Percentiles rank a stretch among this genome's conserved stretches.
Conservation (phyloP, 306 rosid genomes). For the Biancaea sappan region DNA sequence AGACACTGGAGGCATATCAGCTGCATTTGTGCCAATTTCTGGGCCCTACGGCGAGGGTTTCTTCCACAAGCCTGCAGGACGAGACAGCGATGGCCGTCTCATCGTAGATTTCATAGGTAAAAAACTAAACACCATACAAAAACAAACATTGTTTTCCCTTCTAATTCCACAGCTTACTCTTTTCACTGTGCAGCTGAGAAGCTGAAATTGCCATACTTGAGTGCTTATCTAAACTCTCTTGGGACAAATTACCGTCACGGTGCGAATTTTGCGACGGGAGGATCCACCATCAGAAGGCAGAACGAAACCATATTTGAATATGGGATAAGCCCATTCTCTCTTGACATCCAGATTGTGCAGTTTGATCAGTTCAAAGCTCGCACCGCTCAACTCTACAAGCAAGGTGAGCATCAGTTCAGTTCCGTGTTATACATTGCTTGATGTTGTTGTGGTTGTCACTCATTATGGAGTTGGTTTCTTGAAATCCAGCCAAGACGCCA, state of each 20-base stretch:
- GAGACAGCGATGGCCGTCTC: constrained; percentile 88
- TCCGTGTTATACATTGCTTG: too few species aligned
- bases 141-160: too few species aligned
- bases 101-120: constrained; percentile 85
- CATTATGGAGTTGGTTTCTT: constrained; percentile 6
- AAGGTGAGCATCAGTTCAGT: constrained; percentile 49
- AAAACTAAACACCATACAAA: too few species aligned
- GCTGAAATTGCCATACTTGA: constrained; percentile 71
- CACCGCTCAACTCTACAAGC: constrained; percentile 57
- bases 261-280: constrained; percentile 94
- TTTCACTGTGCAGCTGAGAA: constrained; percentile 65
- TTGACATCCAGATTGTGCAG: constrained; percentile 74
- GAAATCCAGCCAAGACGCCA: constrained; percentile 55
- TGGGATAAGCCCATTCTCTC: constrained; percentile 87
- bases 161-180: too few species aligned
- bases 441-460: background rate
- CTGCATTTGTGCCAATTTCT: constrained; percentile 70
- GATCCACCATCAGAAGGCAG: constrained; percentile 81
- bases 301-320: constrained; percentile 82
- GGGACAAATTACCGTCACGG: constrained; percentile 83
- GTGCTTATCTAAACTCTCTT: constrained; percentile 89
- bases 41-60: constrained; percentile 76
- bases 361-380: constrained; percentile 64
- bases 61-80: constrained; percentile 69
- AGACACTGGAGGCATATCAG: constrained; percentile 93